Evolutionary conservation across 257 asterid species (phyloP).

Genomic region (Gardenia jasminoides): DNA sequence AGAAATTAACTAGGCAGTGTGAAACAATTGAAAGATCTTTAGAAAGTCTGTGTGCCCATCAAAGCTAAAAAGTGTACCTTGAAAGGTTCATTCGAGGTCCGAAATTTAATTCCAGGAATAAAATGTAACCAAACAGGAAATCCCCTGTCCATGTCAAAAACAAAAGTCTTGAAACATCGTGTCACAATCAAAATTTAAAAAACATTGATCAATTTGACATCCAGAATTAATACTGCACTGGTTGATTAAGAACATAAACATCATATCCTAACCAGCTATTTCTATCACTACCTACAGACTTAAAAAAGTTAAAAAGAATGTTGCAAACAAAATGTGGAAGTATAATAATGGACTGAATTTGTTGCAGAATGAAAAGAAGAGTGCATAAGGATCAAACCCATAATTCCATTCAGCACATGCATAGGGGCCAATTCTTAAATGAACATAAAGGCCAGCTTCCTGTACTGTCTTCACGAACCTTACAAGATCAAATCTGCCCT

Average conservation of each 20-base stretch:
- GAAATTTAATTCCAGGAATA: slow-evolving; percentile 73
- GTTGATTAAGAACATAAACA: background rate
- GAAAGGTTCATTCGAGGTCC: slow-evolving; percentile 56
- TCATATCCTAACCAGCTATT: background rate
- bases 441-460: slow-evolving; percentile 70
- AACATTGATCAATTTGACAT: background rate
- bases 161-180: no score
- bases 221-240: background rate
- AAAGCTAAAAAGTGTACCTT: slow-evolving; percentile 33
- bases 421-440: slow-evolving; percentile 76
- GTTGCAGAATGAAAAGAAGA: slow-evolving; percentile 11
- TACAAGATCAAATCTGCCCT: slow-evolving; percentile 70
- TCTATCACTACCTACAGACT: background rate
- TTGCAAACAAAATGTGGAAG: background rate
- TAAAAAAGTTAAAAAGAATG: background rate
- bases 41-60: background rate
- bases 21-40: background rate
- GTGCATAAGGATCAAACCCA: slow-evolving; percentile 45
- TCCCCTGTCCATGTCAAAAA: slow-evolving; percentile 47
- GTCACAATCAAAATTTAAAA: no score
- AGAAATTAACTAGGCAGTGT: background rate
- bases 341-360: background rate
- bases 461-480: slow-evolving; percentile 68
- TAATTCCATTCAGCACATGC: slow-evolving; percentile 94
- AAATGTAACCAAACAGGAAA: slow-evolving; percentile 83